These are phyloP conservation scores for Musa troglodytarum DNA, from an alignment of 176 grass and related monocot genomes.

Conservation along the genomic window DNA sequence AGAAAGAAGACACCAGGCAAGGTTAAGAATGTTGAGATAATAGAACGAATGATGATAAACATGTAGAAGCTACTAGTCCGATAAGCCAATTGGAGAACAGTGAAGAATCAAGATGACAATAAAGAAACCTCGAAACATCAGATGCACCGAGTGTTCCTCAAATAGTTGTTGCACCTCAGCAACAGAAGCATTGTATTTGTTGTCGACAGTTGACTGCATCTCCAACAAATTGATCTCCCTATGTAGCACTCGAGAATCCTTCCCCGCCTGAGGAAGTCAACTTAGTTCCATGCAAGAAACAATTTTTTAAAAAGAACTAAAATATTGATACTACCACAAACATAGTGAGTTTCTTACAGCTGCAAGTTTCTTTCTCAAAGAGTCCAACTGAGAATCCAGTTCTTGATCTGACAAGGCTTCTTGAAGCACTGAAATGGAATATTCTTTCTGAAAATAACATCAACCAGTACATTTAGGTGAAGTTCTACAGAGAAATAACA, in stretches of 20 bases:
- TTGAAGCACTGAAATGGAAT: slow-evolving; percentile 18
- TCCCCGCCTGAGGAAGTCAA: slow-evolving; percentile 33
- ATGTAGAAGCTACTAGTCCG: background rate
- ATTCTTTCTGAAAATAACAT: slow-evolving; percentile 29
- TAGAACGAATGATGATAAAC: background rate
- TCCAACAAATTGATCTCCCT: slow-evolving; percentile 33
- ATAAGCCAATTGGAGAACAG: background rate
- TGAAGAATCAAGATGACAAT: background rate
- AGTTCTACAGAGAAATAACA: background rate
- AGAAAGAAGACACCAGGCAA: background rate
- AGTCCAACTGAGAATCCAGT: slow-evolving; percentile 30
- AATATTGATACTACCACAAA: background rate
- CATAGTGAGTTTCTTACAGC: slow-evolving; percentile 18
- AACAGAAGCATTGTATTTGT: slow-evolving; percentile 28
- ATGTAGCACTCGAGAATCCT: slow-evolving; percentile 40
- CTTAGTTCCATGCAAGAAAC: slow-evolving; percentile 8
- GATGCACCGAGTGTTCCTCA: slow-evolving; percentile 26
- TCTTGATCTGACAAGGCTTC: slow-evolving; percentile 14
- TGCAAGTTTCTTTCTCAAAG: slow-evolving; percentile 36
- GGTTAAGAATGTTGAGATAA: background rate
- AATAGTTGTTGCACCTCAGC: slow-evolving; percentile 36
- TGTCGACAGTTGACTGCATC: slow-evolving; percentile 25
- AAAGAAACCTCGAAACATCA: slow-evolving; percentile 34
- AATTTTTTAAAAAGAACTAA: background rate
- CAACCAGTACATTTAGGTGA: background rate